Base-by-base conservation (phyloP, 768 basidiomycete genomes). In the Postia placenta region DNA sequence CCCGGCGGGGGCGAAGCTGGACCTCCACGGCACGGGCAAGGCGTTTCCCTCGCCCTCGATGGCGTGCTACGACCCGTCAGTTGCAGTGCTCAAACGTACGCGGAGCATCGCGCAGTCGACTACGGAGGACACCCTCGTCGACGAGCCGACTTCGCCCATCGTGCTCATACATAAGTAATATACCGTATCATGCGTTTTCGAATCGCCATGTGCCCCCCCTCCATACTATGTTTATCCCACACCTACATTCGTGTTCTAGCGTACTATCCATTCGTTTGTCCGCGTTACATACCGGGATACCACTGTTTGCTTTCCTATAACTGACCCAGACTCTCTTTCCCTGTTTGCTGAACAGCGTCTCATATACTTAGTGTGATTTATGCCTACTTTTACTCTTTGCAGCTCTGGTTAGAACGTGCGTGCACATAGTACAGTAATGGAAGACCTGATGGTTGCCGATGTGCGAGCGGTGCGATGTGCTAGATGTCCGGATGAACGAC, bases 231-330 rank as follows among this genome's bases (percentile, higher is more conserved):
- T 33, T 33, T 15, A 33, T 33, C 15, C 15, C 30, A 33, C 30
- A 33, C 30, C 30, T 7, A 33, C 15, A 33, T 15, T 33, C 30
- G 15, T 33, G 7, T 15, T 15, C 30, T 33, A 7, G 9, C 30
- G 15, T 7, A 15, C 30, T 33, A 7, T 7, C 30, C 7, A 7
- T 7, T 33, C 9, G 9, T 33, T 7, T 33, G 15, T 33, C 15
- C 30, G 47, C 40, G 47, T 47, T 30, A 47, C n/a, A 37, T 28
- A 28, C 24, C 38, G 38, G 38, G 12, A 39, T 39, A 39, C 38
- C 33, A 9, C 9, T 7, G 15, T 20, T 41, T 20, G 9, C 15
- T 11, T 23, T 41, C 7, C 19, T n/a, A n/a, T n/a, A n/a, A n/a
- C n/a, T n/a, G n/a, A n/a, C n/a, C n/a, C n/a, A n/a, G n/a, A n/a